phyloP scores from a whole-genome alignment of 768 basidiomycete genomes.

The Serendipita indica region DNA sequence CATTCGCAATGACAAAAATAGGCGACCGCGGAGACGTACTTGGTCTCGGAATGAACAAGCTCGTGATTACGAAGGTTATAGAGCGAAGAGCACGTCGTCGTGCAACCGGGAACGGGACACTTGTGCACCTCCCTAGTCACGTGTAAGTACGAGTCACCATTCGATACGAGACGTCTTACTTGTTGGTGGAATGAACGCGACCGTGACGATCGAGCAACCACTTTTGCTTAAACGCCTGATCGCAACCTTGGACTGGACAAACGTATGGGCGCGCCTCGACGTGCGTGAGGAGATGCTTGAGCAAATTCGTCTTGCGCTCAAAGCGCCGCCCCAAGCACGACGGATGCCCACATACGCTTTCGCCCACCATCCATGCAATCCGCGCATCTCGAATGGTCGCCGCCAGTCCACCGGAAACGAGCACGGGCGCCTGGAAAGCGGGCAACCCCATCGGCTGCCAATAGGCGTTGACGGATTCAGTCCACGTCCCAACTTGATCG shows the following conservation, averaged over 20 bases:
- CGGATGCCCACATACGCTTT: slow-evolving; percentile 6
- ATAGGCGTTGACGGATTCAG: slow-evolving; percentile 1
- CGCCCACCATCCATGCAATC: slow-evolving; percentile 4
- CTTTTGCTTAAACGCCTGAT: slow-evolving; percentile 7
- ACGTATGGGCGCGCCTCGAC: slow-evolving; percentile 3
- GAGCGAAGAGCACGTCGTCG: slow-evolving; percentile 7
- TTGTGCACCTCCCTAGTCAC: neutral
- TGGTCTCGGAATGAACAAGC: slow-evolving; percentile 8
- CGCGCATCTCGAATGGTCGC: slow-evolving; percentile 4
- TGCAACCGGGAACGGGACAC: neutral
- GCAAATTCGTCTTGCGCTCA: slow-evolving; percentile 5
- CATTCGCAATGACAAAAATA: too few species aligned
- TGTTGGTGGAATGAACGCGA: neutral
- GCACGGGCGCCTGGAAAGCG: slow-evolving; percentile 7
- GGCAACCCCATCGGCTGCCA: slow-evolving; percentile 5
- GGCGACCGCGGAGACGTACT: neutral
- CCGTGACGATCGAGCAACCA: slow-evolving; percentile 6
- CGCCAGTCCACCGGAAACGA: slow-evolving; percentile 7
- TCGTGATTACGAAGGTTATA: slow-evolving; percentile 8
- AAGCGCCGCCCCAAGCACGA: neutral
- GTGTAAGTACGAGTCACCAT: neutral
- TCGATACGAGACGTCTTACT: neutral
- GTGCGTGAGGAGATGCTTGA: slow-evolving; percentile 8
- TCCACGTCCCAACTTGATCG: slow-evolving; percentile 5
- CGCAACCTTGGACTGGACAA: neutral